Conservation (phyloP, 371 early-diverging fungal species). For the Coemansia sp. region DNA sequence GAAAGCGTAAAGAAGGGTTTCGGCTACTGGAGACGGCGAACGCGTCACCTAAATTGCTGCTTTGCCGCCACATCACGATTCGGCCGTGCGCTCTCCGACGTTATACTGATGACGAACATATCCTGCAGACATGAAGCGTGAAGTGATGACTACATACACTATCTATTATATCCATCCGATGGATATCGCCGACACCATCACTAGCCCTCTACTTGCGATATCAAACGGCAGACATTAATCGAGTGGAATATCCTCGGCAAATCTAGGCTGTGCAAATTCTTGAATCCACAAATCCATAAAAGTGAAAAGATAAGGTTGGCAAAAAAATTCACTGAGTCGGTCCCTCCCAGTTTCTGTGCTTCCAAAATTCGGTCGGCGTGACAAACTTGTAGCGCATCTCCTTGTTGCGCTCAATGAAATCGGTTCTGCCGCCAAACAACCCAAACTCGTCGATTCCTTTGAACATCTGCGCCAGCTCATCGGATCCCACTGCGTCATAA, state of each 20-base stretch:
- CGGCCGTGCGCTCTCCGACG: too few species aligned
- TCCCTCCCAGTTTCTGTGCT: conserved; percentile 30
- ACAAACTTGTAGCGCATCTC: conserved; percentile 26
- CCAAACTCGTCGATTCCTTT: conserved; percentile 36
- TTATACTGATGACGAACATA: too few species aligned
- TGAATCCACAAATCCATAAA: too few species aligned
- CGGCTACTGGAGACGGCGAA: not conserved
- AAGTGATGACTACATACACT: not conserved
- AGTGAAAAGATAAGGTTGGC: too few species aligned
- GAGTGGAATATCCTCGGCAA: not conserved
- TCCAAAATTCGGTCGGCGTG: conserved; percentile 34
- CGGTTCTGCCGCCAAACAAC: conserved; percentile 20
- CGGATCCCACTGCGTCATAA: conserved; percentile 2
- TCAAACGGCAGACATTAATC: not conserved
- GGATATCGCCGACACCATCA: not conserved
- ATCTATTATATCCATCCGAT: not conserved
- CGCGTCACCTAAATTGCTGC: not conserved
- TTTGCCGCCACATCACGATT: too few species aligned
- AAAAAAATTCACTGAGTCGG: conserved; percentile 13
- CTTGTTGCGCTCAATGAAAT: conserved; percentile 39
- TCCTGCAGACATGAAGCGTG: not conserved
- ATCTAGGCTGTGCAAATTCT: not conserved
- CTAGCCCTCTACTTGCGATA: not conserved
- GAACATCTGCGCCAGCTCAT: conserved; percentile 28
- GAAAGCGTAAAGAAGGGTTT: too few species aligned